Evolutionary conservation across 2,329 filamentous ascomycete genomes (phyloP).

Genomic region (Arthrobotrys musiformis): DNA sequence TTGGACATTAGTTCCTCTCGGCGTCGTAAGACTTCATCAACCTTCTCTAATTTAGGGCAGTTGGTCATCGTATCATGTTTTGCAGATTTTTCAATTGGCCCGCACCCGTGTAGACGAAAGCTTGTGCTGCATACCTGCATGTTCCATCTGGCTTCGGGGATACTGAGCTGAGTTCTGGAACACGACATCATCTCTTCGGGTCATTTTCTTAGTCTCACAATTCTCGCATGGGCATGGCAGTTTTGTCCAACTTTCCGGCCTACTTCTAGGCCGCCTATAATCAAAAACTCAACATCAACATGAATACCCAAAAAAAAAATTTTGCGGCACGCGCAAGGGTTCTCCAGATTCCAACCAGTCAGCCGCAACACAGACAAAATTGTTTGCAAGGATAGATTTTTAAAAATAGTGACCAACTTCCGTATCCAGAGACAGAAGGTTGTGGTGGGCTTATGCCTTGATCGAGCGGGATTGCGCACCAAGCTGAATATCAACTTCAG

Average conservation of each 20-base stretch:
- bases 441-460: background rate
- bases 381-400: background rate
- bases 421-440: background rate
- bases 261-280: background rate
- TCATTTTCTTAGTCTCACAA: conserved; percentile 3
- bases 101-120: too few relatives aligned
- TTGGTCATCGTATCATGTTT: background rate
- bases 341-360: background rate
- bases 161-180: conserved; percentile 18
- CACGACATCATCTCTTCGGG: background rate
- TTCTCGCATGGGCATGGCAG: background rate
- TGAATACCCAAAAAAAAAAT: background rate
- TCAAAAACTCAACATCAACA: background rate
- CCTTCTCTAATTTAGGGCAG: conserved; percentile 9
- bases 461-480: background rate
- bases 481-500: conserved; percentile 20
- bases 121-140: too few relatives aligned
- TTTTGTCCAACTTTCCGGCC: conserved; percentile 6
- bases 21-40: conserved; percentile 8
- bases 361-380: conserved; percentile 9
- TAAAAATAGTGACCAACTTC: conserved; percentile 2
- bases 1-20: background rate
- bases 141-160: too few relatives aligned
- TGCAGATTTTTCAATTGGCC: background rate
- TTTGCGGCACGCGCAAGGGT: background rate